These are phyloP conservation scores for Diaporthe citri DNA, from an alignment of 2,329 filamentous ascomycete genomes.

Conservation along the genomic window DNA sequence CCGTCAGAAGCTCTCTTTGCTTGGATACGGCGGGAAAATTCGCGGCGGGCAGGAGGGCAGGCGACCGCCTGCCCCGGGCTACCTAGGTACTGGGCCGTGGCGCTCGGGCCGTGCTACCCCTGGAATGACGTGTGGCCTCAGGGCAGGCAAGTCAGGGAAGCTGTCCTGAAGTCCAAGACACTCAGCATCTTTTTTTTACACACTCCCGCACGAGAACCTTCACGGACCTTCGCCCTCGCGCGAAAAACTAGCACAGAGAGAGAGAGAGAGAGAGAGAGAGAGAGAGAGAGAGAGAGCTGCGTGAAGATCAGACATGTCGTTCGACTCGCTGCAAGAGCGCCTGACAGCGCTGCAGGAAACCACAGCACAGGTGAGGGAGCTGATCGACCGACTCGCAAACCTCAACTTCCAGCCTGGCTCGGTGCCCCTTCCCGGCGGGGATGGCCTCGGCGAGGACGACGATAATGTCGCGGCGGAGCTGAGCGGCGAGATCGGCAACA, in stretches of 20 bases:
- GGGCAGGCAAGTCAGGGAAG: not conserved
- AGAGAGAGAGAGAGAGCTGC: not conserved
- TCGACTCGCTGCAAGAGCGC: constrained; percentile 73
- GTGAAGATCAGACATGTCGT: constrained; percentile 57
- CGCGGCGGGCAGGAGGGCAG: not conserved
- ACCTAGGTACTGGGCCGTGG: not conserved
- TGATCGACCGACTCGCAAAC: constrained; percentile 70
- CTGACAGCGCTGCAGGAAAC: constrained; percentile 72
- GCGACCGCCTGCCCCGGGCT: not conserved
- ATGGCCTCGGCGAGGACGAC: constrained; percentile 51
- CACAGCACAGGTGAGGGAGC: constrained; percentile 67
- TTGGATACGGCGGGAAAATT: constrained; percentile 11
- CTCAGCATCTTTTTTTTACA: not conserved
- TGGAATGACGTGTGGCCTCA: constrained; percentile 13
- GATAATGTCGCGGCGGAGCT: constrained; percentile 77
- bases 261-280: not conserved
- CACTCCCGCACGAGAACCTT: not conserved
- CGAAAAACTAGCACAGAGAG: not conserved
- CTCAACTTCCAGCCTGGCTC: constrained; percentile 71
- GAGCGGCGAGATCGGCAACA: constrained; percentile 82
- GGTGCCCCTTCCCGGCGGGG: constrained; percentile 56
- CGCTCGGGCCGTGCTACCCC: constrained; percentile 12
- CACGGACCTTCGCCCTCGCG: not conserved
- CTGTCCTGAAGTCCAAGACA: constrained; percentile 2
- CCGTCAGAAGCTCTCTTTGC: not conserved